These are phyloP conservation scores for Thalassiosira livingstoniorum DNA, from an alignment of 352 stramenopile species.

Conservation along the genomic window DNA sequence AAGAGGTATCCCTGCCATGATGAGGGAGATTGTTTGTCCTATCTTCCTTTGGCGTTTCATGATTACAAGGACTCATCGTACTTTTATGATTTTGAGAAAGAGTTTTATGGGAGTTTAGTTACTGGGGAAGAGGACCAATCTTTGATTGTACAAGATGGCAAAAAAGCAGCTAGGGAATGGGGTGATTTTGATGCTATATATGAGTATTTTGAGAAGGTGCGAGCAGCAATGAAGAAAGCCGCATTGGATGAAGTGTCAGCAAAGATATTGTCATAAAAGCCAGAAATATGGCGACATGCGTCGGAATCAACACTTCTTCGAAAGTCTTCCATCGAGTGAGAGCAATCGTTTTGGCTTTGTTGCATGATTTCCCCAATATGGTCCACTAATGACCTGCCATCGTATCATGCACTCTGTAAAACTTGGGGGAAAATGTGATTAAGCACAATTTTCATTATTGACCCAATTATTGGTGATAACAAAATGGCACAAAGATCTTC, in stretches of 20 bases:
- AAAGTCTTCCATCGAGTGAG: no score
- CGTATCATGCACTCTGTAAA: conserved; percentile 44
- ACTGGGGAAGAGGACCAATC: conserved; percentile 13
- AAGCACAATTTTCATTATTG: conserved; percentile 49
- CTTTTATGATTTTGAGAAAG: conserved; percentile 53
- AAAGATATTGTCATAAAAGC: background rate
- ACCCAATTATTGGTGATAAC: conserved; percentile 47
- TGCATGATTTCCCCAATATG: conserved; percentile 61
- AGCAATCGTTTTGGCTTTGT: conserved; percentile 52
- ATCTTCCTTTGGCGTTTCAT: conserved; percentile 61
- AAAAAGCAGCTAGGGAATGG: conserved; percentile 18
- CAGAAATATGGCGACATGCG: background rate
- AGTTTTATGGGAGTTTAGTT: conserved; percentile 52
- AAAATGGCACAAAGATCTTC: conserved; percentile 38
- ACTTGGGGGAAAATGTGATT: conserved; percentile 55
- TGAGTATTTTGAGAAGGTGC: conserved; percentile 51
- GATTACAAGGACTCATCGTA: conserved; percentile 36
- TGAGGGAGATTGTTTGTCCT: conserved; percentile 42
- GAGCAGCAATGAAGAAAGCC: conserved; percentile 43
- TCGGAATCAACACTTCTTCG: background rate
- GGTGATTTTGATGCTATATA: conserved; percentile 23
- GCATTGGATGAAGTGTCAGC: background rate
- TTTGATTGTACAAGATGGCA: conserved; percentile 20
- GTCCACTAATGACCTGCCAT: conserved; percentile 25
- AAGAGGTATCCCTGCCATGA: conserved; percentile 47